Evolutionary conservation across 1,139 yeast genomes (phyloP).

Genomic region (Taiozyma sp.): DNA sequence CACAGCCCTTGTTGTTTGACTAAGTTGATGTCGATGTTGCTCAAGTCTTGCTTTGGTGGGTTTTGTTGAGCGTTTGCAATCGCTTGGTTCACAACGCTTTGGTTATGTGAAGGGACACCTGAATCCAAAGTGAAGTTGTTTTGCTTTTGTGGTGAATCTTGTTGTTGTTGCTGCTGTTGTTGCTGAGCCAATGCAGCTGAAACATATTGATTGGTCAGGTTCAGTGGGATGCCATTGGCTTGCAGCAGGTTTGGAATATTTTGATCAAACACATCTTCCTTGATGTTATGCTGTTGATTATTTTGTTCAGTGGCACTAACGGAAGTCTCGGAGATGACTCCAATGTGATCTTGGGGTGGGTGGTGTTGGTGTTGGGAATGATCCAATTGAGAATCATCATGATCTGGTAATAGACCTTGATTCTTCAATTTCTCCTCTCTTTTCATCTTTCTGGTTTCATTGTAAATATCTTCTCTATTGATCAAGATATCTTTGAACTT

Average conservation of each 20-base stretch:
- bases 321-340: background rate
- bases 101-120: slow-evolving; percentile 1
- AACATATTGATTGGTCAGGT: slow-evolving; percentile 10
- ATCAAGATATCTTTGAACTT: slow-evolving; percentile 22
- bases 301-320: background rate
- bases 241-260: slow-evolving; percentile 23
- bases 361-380: slow-evolving; percentile 9
- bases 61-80: slow-evolving; percentile 22
- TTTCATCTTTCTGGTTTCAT: slow-evolving; percentile 27
- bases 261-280: slow-evolving; percentile 19
- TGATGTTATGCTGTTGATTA: slow-evolving; percentile 7
- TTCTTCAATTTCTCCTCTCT: slow-evolving; percentile 23
- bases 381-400: background rate
- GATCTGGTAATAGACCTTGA: slow-evolving; percentile 2
- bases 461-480: slow-evolving; percentile 26
- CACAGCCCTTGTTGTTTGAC: slow-evolving; percentile 21
- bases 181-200: slow-evolving; percentile 7
- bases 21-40: slow-evolving; percentile 23
- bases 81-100: slow-evolving; percentile 21
- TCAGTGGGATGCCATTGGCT: slow-evolving; percentile 17
- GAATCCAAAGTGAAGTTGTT: slow-evolving; percentile 10
- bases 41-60: slow-evolving; percentile 17
- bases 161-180: slow-evolving; percentile 9
- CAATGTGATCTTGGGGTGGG: slow-evolving; percentile 2
- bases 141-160: slow-evolving; percentile 4